Evolutionary conservation across 805 yeast genomes (phyloP).

Genomic region (Schwanniomyces yamadae): DNA sequence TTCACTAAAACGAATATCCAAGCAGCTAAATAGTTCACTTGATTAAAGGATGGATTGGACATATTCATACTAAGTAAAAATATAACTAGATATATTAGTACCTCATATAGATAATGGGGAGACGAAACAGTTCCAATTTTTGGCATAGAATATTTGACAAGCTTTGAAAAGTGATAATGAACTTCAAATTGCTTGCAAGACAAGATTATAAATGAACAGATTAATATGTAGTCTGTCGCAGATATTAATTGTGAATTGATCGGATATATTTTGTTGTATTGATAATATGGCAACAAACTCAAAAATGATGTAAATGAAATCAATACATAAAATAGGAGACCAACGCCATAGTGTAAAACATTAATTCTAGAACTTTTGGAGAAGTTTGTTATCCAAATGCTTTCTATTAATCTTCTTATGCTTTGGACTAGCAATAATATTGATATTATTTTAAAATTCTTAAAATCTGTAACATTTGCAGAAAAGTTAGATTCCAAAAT

Average conservation of each 20-base stretch:
- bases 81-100: constrained; percentile 50
- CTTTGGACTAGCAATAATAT: constrained; percentile 46
- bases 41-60: constrained; percentile 16
- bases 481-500: neutral
- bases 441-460: constrained; percentile 19
- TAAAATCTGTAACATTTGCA: constrained; percentile 3
- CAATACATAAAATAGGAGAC: constrained; percentile 55
- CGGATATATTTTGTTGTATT: constrained; percentile 5
- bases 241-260: constrained; percentile 12
- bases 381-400: constrained; percentile 48
- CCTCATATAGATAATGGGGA: constrained; percentile 73
- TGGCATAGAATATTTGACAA: constrained; percentile 61
- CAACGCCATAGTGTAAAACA: constrained; percentile 64
- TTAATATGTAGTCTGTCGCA: constrained; percentile 19
- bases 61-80: constrained; percentile 16
- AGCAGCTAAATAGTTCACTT: constrained; percentile 20
- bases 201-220: constrained; percentile 46
- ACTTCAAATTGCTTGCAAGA: constrained; percentile 54
- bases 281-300: constrained; percentile 14
- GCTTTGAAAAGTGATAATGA: constrained; percentile 48
- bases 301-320: constrained; percentile 40
- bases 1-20: constrained; percentile 42
- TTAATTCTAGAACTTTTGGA: constrained; percentile 54
- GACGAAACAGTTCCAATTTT: constrained; percentile 43
- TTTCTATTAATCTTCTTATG: constrained; percentile 54